Base-by-base conservation (phyloP, 2,329 filamentous ascomycete genomes). In the Botrytis aclada region DNA sequence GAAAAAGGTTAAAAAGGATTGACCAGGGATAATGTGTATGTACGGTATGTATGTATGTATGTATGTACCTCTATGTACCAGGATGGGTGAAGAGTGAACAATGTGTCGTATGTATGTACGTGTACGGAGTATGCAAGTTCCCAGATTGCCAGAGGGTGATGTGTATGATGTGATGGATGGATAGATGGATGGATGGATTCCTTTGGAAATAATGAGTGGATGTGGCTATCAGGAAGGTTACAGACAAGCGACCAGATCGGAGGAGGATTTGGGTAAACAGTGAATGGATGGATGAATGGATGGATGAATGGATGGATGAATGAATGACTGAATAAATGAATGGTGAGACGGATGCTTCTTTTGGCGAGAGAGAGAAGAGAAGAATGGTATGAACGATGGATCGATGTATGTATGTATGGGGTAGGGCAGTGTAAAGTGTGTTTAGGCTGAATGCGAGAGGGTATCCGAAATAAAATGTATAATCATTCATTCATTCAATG, bases 181-280 rank as follows among this genome's bases (percentile, higher is more conserved):
- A n/a, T 37, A 34, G 45, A 25, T 51, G 20, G 39, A 41, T 41
- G 39, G 39, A 41, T 41, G 39, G 39, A 39, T n/a, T n/a, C n/a
- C n/a, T n/a, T n/a, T n/a, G n/a, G n/a, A 32, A 69, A 54, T 41
- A 69, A 69, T 69, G 66, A 69, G 58, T 69, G 66, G 51, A 60
- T 45, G 66, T 69, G 66, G 37, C 60, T 62, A 3, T 37, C 51
- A 58, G 66, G 51, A 25, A 39, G 25, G 51, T 54, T 51, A 25
- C 20, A 22, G 54, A 34, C 25, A 58, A 45, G n/a, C n/a, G 47
- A 6, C 47, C 25, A 6, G 51, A 10, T 16, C 14, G 14, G 3
- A 56, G 69, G 25, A 69, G 45, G 32, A 65, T 65, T 18, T 47
- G 63, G 43, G 41, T 47, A n/a, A 39, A 29, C 32, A 51, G 20